These are phyloP conservation scores for Suillus brevipes DNA, from an alignment of 768 basidiomycete species.

Conservation along the genomic window DNA sequence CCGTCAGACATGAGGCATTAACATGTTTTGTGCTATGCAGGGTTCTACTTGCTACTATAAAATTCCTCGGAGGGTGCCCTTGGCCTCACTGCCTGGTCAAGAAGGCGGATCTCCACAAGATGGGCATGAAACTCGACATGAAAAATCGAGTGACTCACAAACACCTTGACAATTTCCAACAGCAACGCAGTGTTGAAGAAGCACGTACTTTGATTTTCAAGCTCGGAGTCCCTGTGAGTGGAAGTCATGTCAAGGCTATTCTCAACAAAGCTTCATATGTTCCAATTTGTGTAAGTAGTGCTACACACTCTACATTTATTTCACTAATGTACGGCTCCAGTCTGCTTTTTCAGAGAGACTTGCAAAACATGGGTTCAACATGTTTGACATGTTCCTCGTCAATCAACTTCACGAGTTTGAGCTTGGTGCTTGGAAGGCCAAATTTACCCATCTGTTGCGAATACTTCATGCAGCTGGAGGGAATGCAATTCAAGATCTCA, in stretches of 20 bases:
- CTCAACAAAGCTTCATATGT: constrained; percentile 31
- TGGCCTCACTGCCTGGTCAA: constrained; percentile 24
- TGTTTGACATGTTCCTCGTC: constrained; percentile 13
- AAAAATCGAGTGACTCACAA: not conserved
- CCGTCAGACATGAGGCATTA: not conserved
- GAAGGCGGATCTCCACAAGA: constrained; percentile 1
- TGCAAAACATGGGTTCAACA: constrained; percentile 9
- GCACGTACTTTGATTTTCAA: constrained; percentile 9
- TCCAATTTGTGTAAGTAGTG: constrained; percentile 27
- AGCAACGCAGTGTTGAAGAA: constrained; percentile 2
- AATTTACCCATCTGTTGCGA: constrained; percentile 29
- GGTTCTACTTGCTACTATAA: constrained; percentile 23
- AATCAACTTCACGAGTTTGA: constrained; percentile 25
- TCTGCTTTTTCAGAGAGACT: constrained; percentile 10
- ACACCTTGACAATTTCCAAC: not conserved
- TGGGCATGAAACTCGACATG: constrained; percentile 16
- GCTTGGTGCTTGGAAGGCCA: constrained; percentile 23
- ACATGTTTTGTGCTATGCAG: not conserved
- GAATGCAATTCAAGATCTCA: not conserved
- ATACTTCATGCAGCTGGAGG: not conserved
- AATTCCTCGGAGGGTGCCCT: constrained; percentile 22
- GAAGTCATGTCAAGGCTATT: constrained; percentile 24
- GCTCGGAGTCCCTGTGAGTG: constrained; percentile 21
- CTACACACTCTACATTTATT: constrained; percentile 2
- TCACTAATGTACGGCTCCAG: not conserved